phyloP scores from a whole-genome alignment of 1,139 yeast species.

The Geotrichum bryndzae region DNA sequence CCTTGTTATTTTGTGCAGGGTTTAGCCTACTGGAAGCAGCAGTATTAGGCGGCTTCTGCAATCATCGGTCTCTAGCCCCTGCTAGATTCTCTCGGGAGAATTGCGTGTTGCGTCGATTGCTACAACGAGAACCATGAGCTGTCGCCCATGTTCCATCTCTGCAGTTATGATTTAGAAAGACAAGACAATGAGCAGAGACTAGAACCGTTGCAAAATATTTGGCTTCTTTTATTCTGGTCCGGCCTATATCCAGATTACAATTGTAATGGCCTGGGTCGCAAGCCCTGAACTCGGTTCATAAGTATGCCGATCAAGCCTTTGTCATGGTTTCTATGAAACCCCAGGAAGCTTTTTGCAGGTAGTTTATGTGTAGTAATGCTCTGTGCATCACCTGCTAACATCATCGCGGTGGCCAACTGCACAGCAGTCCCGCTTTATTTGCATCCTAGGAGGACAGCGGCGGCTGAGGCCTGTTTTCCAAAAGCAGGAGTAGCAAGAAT shows the following conservation, averaged over 20 bases:
- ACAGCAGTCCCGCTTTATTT: neutral
- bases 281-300: neutral
- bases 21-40: no score
- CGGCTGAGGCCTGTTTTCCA: neutral
- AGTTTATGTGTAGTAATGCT: neutral
- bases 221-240: neutral
- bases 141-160: no score
- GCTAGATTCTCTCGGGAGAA: no score
- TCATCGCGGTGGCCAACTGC: neutral
- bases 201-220: neutral
- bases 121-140: no score
- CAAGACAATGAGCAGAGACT: no score
- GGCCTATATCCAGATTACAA: neutral
- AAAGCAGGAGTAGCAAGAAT: neutral
- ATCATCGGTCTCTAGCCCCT: no score
- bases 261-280: neutral
- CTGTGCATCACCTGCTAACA: neutral
- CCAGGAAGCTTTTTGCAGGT: neutral
- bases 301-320: neutral
- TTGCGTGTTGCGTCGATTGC: no score
- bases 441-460: neutral
- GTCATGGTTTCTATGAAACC: neutral
- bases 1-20: no score
- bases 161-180: no score
- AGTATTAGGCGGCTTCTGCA: no score